Evolutionary conservation across 2,329 filamentous ascomycete genomes (phyloP).

Genomic region (Fusarium annulatum): DNA sequence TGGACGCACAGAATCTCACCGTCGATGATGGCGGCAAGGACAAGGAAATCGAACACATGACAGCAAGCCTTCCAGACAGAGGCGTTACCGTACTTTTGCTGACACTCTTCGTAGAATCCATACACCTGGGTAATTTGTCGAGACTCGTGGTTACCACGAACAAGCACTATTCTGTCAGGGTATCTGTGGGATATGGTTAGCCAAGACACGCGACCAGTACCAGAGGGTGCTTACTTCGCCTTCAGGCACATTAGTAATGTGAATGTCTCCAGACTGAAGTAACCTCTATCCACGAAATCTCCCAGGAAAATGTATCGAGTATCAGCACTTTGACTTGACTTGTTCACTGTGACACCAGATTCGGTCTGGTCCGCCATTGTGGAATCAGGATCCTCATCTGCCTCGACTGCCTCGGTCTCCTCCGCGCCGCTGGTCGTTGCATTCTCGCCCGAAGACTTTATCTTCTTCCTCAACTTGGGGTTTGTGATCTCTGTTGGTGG

Average conservation of each 20-base stretch:
- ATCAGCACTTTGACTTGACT: constrained; percentile 60
- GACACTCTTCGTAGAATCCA: constrained; percentile 98
- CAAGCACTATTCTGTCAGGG: constrained; percentile 92
- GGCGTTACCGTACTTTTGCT: constrained; percentile 97
- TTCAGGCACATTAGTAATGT: constrained; percentile 97
- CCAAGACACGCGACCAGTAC: background rate
- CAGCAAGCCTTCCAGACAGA: constrained; percentile 99
- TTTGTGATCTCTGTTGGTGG: constrained; percentile 90
- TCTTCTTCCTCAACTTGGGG: constrained; percentile 86
- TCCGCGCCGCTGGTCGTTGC: constrained; percentile 64
- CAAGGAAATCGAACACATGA: constrained; percentile 98
- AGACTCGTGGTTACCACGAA: constrained; percentile 97
- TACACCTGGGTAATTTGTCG: constrained; percentile 98
- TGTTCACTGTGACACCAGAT: constrained; percentile 50
- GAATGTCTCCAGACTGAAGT: constrained; percentile 98
- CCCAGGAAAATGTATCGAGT: constrained; percentile 74
- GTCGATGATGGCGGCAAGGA: constrained; percentile 95
- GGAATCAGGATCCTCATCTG: constrained; percentile 48
- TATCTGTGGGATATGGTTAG: constrained; percentile 69
- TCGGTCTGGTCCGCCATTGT: constrained; percentile 48
- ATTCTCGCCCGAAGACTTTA: constrained; percentile 62
- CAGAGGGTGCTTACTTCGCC: constrained; percentile 61
- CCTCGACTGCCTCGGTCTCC: constrained; percentile 58
- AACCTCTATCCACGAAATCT: constrained; percentile 96
- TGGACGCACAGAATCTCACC: constrained; percentile 99